Evolutionary conservation across 1,284 basidiomycete genomes (phyloP), one percentile per base, ranked within the genome.

Genomic region (Fomitopsis pinicola): DNA sequence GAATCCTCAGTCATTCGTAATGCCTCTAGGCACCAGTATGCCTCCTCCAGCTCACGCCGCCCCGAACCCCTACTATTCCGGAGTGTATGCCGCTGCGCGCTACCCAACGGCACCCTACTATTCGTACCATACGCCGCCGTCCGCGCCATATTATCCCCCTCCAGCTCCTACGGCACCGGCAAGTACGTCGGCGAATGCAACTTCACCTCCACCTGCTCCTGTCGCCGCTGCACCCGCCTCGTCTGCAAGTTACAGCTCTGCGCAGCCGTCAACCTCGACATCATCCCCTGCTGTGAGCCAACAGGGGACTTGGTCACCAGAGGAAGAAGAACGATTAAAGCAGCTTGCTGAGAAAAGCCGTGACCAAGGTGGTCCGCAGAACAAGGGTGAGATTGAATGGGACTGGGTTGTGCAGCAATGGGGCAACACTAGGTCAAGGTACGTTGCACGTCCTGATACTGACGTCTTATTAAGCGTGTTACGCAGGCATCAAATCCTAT

Each of bases 261-360:
- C 35, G 8, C 52, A 36, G n/a, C 35, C 74, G 9, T 76, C 77
- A 1, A 76, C 75, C 33, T 77, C 46, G 28, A 22, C 52, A 5
- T 40, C 72, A 48, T 63, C 74, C 8, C 78, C 73, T 4, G 68
- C 77, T 10, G 79, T 78, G 14, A 81, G 82, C 22, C 85, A 84
- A 58, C 86, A 87, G 61, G 89, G 89, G 0, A 80, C 87, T 10
- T 92, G 90, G 90, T 84, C 87, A 2, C 86, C 89, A 6, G 88
- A 89, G 62, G 90, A 92, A 69, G 83, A 82, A 0, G 87, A 89
- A 62, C 79, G 82, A 48, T 69, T 92, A 62, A 87, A 80, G 72
- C 82, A 79, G 57, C 69, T 92, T 30, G 83, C 86, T 0, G 90
- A 91, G 64, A 83, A 89, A 60, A 86, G 85, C 68, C 80, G 78